Evolutionary conservation across 352 stramenopile species (phyloP), one percentile per base, ranked within the genome.

Genomic region (Lagenidium giganteum): DNA sequence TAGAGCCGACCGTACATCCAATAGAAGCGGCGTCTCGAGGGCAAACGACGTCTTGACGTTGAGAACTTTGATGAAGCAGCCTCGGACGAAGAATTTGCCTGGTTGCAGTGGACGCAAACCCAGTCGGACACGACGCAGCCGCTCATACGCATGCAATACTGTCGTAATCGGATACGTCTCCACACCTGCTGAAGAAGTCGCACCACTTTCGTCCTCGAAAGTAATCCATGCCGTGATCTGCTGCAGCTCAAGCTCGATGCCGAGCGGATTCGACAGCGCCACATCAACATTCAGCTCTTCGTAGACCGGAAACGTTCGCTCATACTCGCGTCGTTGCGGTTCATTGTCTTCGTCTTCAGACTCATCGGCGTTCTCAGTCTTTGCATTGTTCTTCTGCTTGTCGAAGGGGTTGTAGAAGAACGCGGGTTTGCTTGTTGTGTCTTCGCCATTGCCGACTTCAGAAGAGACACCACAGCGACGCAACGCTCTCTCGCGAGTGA

Each of bases 151-250:
- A 11, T 58, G 50, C 21, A 90, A 41, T 3, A 57, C 59, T 13
- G 81, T 51, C 0, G 64, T 67, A 17, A 58, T 73, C 20, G 78
- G 67, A 40, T 87, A 87, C 39, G 72, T 73, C 46, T 90, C 74
- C 13, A 84, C 47, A 5, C 44, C 17, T 30, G 34, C 55, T 38
- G 43, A 33, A 39, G 24, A 25, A 43, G 24, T 9, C 16, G 24
- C 9, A 29, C 16, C 23, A 20, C 26, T 43, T 17, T 65, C 49
- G 9, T 42, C 37, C 18, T 34, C 43, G 9, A 52, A 61, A 5
- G 40, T 46, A 3, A 87, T 51, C 76, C 77, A 90, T 7, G 63
- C 57, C 27, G 51, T 68, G 16, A 87, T 46, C 34, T 88, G 65
- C 28, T 88, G 69, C 14, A 91, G 35, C 23, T 83, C 70, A 4